phyloP scores from a whole-genome alignment of 2,329 filamentous ascomycete genomes.

The Allantophomopsis lycopodina region DNA sequence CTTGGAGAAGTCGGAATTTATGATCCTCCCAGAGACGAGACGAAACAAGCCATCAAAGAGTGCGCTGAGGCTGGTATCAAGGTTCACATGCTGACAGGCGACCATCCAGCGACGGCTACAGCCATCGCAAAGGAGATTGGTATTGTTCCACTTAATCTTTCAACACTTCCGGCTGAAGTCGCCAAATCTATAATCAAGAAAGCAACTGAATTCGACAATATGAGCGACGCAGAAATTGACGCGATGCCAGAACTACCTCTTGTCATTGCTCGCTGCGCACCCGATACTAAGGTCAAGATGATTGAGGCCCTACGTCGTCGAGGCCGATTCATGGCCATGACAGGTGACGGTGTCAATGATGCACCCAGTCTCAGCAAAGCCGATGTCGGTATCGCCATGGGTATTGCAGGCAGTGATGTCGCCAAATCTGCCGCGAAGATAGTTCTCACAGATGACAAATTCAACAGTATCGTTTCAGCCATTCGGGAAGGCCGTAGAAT shows the following conservation, averaged over 20 bases:
- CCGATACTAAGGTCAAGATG: slow-evolving; percentile 38
- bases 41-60: slow-evolving; percentile 40
- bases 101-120: slow-evolving; percentile 40
- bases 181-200: slow-evolving; percentile 36
- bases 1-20: slow-evolving; percentile 43
- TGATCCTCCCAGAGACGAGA: slow-evolving; percentile 44
- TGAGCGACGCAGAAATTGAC: slow-evolving; percentile 34
- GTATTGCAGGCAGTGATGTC: slow-evolving; percentile 46
- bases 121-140: slow-evolving; percentile 43
- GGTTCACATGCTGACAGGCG: slow-evolving; percentile 62
- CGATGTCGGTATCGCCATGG: slow-evolving; percentile 48
- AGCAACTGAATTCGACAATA: slow-evolving; percentile 29
- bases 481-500: slow-evolving; percentile 37
- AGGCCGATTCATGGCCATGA: slow-evolving; percentile 36
- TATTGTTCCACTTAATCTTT: slow-evolving; percentile 29
- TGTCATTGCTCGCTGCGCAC: slow-evolving; percentile 38
- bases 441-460: slow-evolving; percentile 40
- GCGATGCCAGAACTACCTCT: slow-evolving; percentile 32
- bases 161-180: slow-evolving; percentile 27
- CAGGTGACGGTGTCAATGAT: slow-evolving; percentile 42
- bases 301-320: slow-evolving; percentile 37
- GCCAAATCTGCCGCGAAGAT: slow-evolving; percentile 45
- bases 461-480: slow-evolving; percentile 35
- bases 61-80: slow-evolving; percentile 56
- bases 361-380: slow-evolving; percentile 36